A percentile compares a stretch with the other conserved stretches of the same genome.
phyloP scores from a whole-genome alignment of 2,329 filamentous ascomycete species.

The Scolecobasidium constrictum region DNA sequence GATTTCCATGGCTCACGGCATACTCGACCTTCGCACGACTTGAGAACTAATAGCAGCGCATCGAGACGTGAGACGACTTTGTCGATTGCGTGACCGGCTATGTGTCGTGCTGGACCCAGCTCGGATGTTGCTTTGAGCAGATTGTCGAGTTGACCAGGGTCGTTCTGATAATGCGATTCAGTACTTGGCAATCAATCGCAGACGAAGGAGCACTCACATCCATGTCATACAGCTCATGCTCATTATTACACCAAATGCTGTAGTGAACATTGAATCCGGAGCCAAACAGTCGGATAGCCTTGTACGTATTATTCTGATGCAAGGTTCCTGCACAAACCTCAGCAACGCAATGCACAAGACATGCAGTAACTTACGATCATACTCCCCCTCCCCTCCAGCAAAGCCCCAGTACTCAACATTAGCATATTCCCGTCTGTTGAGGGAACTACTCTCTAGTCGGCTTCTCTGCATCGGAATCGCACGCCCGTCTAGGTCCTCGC shows the following conservation, averaged over 20 bases:
- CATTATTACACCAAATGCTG: conserved; percentile 5
- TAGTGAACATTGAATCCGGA: conserved; percentile 6
- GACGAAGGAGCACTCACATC: background rate
- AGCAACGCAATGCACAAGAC: background rate
- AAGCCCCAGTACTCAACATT: conserved; percentile 32
- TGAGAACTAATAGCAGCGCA: conserved; percentile 21
- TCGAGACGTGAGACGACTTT: conserved; percentile 17
- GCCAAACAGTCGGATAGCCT: conserved; percentile 6
- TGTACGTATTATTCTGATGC: conserved; percentile 9
- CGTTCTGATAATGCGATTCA: background rate
- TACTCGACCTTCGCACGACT: conserved; percentile 20
- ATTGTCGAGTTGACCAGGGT: conserved; percentile 8
- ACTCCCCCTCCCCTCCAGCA: conserved; percentile 5
- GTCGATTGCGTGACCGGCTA: too few species aligned
- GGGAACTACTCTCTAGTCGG: conserved; percentile 10
- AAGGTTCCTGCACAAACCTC: background rate
- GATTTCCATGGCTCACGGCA: conserved; percentile 21
- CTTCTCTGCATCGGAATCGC: conserved; percentile 20
- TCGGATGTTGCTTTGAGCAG: too few species aligned
- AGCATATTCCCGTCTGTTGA: conserved; percentile 22
- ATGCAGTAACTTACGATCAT: background rate
- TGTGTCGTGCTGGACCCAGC: too few species aligned
- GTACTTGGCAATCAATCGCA: background rate
- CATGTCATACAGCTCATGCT: conserved; percentile 9
- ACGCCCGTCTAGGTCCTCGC: conserved; percentile 23